Conservation (phyloP, 139 green algal genomes). For the Chlorella sp. region DNA sequence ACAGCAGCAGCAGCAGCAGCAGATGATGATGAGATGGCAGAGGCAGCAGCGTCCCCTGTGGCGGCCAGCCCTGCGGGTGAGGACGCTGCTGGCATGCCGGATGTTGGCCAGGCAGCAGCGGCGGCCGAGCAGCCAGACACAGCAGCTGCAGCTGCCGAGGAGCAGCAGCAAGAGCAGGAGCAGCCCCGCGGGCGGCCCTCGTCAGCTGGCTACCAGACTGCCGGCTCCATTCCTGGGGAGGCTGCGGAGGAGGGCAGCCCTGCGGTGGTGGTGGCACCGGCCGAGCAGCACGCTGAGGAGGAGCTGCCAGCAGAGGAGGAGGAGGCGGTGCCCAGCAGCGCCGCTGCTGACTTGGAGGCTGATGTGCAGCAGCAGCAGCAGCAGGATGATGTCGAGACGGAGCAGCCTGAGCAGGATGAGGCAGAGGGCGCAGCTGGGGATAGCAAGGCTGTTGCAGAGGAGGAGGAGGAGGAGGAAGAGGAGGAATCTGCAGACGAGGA, state of each 20-base stretch:
- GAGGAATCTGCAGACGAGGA: background rate
- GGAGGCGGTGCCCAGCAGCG: background rate
- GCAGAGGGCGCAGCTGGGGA: background rate
- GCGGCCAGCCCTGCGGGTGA: background rate
- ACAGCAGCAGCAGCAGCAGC: background rate
- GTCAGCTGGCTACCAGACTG: constrained; percentile 13
- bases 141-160: background rate
- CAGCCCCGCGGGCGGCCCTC: background rate
- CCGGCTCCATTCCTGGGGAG: background rate
- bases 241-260: background rate
- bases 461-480: background rate
- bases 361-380: background rate
- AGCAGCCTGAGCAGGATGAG: background rate
- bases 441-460: background rate
- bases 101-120: background rate
- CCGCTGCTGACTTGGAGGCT: background rate
- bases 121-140: background rate
- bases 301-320: background rate
- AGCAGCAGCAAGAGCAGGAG: background rate
- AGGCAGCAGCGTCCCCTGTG: background rate
- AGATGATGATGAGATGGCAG: background rate
- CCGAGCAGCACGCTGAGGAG: background rate
- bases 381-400: background rate
- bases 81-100: background rate
- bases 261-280: background rate